Percentiles rank a stretch among this genome's conserved stretches.
Conservation (phyloP, 805 yeast species). For the Ogataea nakhonphanomensis region DNA sequence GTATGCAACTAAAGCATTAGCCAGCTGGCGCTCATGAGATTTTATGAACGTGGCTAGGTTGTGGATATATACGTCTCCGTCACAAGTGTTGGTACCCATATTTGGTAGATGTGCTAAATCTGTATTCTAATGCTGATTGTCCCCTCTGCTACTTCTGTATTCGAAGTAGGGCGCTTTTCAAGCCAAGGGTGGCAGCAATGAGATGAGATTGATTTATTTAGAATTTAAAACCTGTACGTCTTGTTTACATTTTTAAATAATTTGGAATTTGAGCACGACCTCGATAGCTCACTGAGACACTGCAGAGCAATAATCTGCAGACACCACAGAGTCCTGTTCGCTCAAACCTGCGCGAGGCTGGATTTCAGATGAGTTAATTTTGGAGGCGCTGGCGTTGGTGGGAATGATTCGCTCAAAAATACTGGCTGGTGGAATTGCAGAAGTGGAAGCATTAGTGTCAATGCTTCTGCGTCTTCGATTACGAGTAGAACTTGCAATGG, state of each 20-base stretch:
- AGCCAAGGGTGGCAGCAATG: constrained; percentile 1
- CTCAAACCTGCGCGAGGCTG: constrained; percentile 8
- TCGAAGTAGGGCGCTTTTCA: constrained; percentile 4
- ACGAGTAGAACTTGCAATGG: constrained; percentile 34
- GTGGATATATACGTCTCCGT: constrained; percentile 57
- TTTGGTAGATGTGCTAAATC: neutral
- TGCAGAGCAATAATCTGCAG: constrained; percentile 18
- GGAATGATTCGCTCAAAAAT: constrained; percentile 51
- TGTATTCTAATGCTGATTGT: constrained; percentile 2
- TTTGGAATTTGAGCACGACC: constrained; percentile 12
- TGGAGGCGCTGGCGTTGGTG: constrained; percentile 15
- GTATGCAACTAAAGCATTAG: constrained; percentile 55
- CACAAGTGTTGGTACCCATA: constrained; percentile 37
- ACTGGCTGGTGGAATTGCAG: constrained; percentile 74
- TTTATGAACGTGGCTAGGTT: constrained; percentile 51
- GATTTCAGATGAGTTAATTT: constrained; percentile 6
- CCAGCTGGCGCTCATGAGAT: constrained; percentile 55
- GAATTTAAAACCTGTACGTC: constrained; percentile 9
- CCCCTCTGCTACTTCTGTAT: constrained; percentile 10
- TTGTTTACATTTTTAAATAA: constrained; percentile 14
- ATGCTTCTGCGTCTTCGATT: constrained; percentile 33
- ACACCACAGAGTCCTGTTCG: constrained; percentile 19
- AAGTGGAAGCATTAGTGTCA: constrained; percentile 57
- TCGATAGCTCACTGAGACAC: constrained; percentile 12
- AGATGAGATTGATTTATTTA: constrained; percentile 3